Base-by-base conservation (phyloP, 352 stramenopile genomes). In the Phytophthora cryptogea region DNA sequence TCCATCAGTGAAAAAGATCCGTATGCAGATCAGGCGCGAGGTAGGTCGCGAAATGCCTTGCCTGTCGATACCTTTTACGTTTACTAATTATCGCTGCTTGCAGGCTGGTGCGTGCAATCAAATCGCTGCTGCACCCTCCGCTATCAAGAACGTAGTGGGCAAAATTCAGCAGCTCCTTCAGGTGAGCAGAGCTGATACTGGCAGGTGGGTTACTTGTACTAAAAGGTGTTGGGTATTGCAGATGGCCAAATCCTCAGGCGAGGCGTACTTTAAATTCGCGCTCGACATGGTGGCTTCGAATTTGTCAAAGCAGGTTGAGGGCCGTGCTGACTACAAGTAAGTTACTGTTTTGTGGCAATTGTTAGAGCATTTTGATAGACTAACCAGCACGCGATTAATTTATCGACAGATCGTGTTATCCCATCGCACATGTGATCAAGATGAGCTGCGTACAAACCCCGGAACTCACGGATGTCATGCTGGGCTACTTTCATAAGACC, bases 51-150 rank as follows among this genome's bases (percentile, higher is more conserved):
- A 26, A 32, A 23, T 23, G 20, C 20, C 20, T 47, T 26, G 41
- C 23, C 11, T 16, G 41, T 20, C 9, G 16, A 33, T 32, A 17
- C 36, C 31, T 32, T 47, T 7, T 59, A 20, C 45, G 26, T 49
- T 43, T 20, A 59, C 31, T 10, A 20, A 11, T 46, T 32, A 20
- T 16, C 14, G 16, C 10, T 39, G 33, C 41, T 26, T 55, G 39
- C 42, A 90, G 80, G 84, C 80, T 40, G 84, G 82, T 40, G 80
- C 65, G n/a, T 93, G 84, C 45, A 93, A 93, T 44, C 84, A 93
- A 69, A 90, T 93, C 51, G 83, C 84, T 0, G 76, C 84, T 5
- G 68, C 82, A 7, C 84, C 82, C 4, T 90, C 82, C 5, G 73
- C 70, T 16, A 89, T 93, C 44, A 72, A 72, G 23, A 66, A 56